Evolutionary conservation across 2,329 filamentous ascomycete genomes (phyloP).

Genomic region (Neopestalotiopsis rosae): DNA sequence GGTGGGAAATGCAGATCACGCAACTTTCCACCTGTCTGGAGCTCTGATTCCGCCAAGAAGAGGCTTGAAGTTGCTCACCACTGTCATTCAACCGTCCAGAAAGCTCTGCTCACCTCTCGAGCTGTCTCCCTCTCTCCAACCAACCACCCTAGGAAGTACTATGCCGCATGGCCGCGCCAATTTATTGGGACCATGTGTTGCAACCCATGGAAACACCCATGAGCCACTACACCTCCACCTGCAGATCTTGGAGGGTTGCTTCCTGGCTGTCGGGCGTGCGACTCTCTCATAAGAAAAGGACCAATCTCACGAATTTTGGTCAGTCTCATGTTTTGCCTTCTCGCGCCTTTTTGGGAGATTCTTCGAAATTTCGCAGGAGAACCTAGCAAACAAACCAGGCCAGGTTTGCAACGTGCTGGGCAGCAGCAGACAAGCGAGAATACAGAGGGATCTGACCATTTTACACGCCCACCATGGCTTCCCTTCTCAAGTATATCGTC

Average conservation of each 20-base stretch:
- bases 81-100: not conserved
- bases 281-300: not conserved
- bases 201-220: constrained; percentile 12
- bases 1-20: constrained; percentile 4
- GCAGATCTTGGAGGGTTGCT: not conserved
- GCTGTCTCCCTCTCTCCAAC: not conserved
- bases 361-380: not conserved
- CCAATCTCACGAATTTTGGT: not conserved
- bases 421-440: not conserved
- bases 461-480: constrained; percentile 26
- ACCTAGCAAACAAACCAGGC: not conserved
- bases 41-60: constrained; percentile 23
- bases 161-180: constrained; percentile 17
- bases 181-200: constrained; percentile 11
- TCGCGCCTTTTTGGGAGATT: not conserved
- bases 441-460: not conserved
- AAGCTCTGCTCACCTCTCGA: not conserved
- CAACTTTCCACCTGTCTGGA: constrained; percentile 23
- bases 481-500: constrained; percentile 40
- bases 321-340: not conserved
- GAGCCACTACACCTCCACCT: not conserved
- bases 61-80: constrained; percentile 15
- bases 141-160: not conserved
- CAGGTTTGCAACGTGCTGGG: not conserved
- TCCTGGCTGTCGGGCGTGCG: not conserved